phyloP scores from a whole-genome alignment of 2,329 filamentous ascomycete species.

The Monilinia polystroma region DNA sequence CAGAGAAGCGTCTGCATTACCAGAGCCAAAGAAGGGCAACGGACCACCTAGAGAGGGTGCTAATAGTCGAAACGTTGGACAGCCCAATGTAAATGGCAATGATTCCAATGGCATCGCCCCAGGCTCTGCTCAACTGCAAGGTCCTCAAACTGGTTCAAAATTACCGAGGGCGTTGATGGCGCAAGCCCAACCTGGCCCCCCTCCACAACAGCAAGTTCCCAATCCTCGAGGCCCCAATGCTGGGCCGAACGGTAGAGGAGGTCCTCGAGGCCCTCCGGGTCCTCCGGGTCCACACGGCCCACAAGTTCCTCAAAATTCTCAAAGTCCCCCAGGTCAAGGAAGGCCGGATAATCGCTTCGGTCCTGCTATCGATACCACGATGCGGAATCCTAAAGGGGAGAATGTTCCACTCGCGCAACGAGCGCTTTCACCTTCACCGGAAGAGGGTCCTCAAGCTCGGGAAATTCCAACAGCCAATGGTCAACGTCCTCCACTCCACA shows the following conservation, averaged over 20 bases:
- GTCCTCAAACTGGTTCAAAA: constrained; percentile 50
- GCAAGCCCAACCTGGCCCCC: constrained; percentile 61
- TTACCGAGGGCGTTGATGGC: constrained; percentile 59
- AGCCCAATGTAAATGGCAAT: constrained; percentile 43
- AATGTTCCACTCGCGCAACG: constrained; percentile 48
- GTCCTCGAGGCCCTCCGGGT: neutral
- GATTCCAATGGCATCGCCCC: constrained; percentile 40
- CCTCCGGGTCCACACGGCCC: constrained; percentile 20
- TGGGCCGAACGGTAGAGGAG: constrained; percentile 24
- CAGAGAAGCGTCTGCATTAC: constrained; percentile 34
- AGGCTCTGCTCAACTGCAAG: constrained; percentile 38
- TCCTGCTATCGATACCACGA: constrained; percentile 36
- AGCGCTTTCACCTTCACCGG: constrained; percentile 36
- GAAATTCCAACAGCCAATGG: constrained; percentile 59
- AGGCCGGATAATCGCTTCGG: constrained; percentile 37
- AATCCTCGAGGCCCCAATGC: constrained; percentile 43
- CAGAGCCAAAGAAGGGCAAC: constrained; percentile 51
- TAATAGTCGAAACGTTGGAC: constrained; percentile 40
- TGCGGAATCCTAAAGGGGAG: constrained; percentile 46
- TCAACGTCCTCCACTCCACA: constrained; percentile 62
- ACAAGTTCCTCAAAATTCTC: constrained; percentile 23
- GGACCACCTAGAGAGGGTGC: constrained; percentile 46
- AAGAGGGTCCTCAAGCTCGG: constrained; percentile 44
- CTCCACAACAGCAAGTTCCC: constrained; percentile 63
- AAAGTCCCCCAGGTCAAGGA: constrained; percentile 23